Percentiles rank a stretch among this genome's conserved stretches.
These are phyloP conservation scores for Phytopythium vexans DNA, from an alignment of 352 stramenopile species.

Conservation along the genomic window DNA sequence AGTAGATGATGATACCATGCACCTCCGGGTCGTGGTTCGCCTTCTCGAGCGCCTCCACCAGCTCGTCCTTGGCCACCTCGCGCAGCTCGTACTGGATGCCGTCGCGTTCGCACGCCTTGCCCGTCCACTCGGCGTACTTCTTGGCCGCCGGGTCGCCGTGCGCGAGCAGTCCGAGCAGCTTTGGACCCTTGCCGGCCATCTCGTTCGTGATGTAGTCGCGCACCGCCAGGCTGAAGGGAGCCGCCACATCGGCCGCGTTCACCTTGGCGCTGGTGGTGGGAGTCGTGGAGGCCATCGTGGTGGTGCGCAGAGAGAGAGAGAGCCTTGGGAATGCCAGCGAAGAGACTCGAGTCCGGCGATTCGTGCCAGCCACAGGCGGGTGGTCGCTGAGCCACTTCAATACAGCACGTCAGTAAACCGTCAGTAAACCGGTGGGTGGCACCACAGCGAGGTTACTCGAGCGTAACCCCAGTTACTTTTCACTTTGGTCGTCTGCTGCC, in stretches of 20 bases:
- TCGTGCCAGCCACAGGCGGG: too few relatives aligned
- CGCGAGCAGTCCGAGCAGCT: slow-evolving; percentile 91
- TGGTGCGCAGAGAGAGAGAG: background rate
- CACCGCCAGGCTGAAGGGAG: slow-evolving; percentile 85
- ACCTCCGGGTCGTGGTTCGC: slow-evolving; percentile 94
- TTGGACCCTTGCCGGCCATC: slow-evolving; percentile 76
- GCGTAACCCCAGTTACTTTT: too few relatives aligned
- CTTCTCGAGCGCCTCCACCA: slow-evolving; percentile 91
- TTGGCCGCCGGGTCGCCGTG: slow-evolving; percentile 93
- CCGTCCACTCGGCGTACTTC: slow-evolving; percentile 97
- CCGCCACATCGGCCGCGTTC: slow-evolving; percentile 76
- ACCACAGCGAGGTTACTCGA: too few relatives aligned
- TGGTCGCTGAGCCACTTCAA: too few relatives aligned
- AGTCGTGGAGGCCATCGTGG: background rate
- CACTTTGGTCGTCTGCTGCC: too few relatives aligned
- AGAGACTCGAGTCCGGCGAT: too few relatives aligned
- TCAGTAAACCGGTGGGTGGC: too few relatives aligned
- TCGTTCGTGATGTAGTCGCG: slow-evolving; percentile 76
- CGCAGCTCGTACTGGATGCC: slow-evolving; percentile 97
- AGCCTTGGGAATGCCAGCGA: too few relatives aligned
- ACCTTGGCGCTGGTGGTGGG: slow-evolving; percentile 53
- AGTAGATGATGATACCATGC: slow-evolving; percentile 98
- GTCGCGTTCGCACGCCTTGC: slow-evolving; percentile 92
- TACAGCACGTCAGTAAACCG: too few relatives aligned
- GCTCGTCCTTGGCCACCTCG: slow-evolving; percentile 90